phyloP scores from a whole-genome alignment of 768 basidiomycete genomes.

The Russula sp. region DNA sequence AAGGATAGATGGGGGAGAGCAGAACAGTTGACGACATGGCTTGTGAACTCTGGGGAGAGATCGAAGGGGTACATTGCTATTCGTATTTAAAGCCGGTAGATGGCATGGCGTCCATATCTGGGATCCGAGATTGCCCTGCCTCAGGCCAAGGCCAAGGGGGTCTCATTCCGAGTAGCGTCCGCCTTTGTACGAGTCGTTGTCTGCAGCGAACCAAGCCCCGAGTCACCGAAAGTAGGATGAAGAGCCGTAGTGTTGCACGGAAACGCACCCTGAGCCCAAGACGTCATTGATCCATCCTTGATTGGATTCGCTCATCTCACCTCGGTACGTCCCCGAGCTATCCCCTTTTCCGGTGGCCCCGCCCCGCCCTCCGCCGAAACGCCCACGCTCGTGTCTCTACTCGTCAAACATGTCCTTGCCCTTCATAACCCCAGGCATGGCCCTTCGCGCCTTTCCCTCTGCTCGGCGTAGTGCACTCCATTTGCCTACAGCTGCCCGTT shows the following conservation, averaged over 20 bases:
- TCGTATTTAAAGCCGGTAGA: constrained; percentile 26
- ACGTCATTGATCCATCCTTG: constrained; percentile 23
- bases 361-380: constrained; percentile 1
- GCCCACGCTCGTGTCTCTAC: background rate
- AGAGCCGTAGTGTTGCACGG: background rate
- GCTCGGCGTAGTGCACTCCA: constrained; percentile 16
- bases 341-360: background rate
- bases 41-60: background rate
- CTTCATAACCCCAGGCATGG: background rate
- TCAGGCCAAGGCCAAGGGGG: background rate
- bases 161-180: constrained; percentile 5
- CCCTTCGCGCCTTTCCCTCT: constrained; percentile 1
- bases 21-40: constrained; percentile 11
- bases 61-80: constrained; percentile 2
- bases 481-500: constrained; percentile 10
- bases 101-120: background rate
- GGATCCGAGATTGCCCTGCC: background rate
- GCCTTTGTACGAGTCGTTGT: background rate
- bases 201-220: constrained; percentile 18
- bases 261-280: constrained; percentile 20
- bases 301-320: too few species aligned
- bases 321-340: background rate
- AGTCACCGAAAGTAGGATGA: constrained; percentile 7
- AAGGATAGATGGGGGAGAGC: constrained; percentile 24
- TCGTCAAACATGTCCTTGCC: too few species aligned